phyloP scores from a whole-genome alignment of 805 yeast species.

The Blastobotrys attinorum region DNA sequence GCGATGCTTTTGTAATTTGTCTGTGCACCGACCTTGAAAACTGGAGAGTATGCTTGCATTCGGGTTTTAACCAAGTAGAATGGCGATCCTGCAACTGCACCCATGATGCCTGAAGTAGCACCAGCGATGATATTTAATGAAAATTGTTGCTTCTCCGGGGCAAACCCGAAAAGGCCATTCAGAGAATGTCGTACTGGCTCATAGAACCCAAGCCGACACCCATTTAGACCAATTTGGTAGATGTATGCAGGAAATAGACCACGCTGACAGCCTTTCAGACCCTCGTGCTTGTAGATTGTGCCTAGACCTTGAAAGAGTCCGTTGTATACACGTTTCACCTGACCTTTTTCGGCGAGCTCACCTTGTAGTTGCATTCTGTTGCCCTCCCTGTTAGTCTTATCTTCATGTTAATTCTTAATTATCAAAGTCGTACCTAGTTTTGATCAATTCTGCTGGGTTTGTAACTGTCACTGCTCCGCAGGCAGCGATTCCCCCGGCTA shows the following conservation, averaged over 20 bases:
- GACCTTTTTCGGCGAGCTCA: constrained; percentile 53
- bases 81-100: constrained; percentile 87
- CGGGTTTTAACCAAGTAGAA: constrained; percentile 88
- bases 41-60: constrained; percentile 84
- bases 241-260: constrained; percentile 84
- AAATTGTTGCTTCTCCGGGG: constrained; percentile 39
- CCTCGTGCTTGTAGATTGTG: constrained; percentile 70
- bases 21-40: constrained; percentile 76
- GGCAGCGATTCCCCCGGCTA: constrained; percentile 91
- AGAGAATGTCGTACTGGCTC: constrained; percentile 69
- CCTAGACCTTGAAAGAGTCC: constrained; percentile 81
- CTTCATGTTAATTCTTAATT: too few relatives aligned
- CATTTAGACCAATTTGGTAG: constrained; percentile 87
- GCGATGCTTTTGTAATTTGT: constrained; percentile 68
- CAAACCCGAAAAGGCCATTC: constrained; percentile 50
- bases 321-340: constrained; percentile 51
- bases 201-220: constrained; percentile 89
- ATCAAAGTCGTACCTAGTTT: constrained; percentile 42
- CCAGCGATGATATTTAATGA: constrained; percentile 72
- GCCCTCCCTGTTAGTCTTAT: too few relatives aligned
- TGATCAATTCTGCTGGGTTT: constrained; percentile 90
- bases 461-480: constrained; percentile 97
- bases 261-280: constrained; percentile 78
- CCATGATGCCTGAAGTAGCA: constrained; percentile 76
- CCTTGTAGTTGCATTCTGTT: constrained; percentile 95